Evolutionary conservation across 306 rosid species (phyloP).

Genomic region (barrel medic (Medicago truncatula)): DNA sequence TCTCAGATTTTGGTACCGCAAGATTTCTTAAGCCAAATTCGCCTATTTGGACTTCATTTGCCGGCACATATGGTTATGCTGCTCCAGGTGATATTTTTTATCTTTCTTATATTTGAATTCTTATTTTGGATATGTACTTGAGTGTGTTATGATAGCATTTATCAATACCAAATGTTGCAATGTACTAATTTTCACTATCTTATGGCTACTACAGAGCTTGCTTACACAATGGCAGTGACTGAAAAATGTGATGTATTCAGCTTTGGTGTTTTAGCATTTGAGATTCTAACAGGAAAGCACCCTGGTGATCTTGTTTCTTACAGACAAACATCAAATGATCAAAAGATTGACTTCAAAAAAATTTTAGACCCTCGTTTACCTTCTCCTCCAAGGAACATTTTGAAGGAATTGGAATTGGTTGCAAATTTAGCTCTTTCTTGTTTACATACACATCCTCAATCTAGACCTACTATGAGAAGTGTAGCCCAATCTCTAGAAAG

Average conservation of each 20-base stretch:
- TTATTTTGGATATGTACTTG: too few species aligned
- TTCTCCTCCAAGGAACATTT: conserved; percentile 9
- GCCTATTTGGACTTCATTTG: conserved; percentile 52
- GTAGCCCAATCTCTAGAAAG: conserved; percentile 36
- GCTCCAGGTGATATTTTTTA: conserved; percentile 49
- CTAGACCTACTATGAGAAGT: conserved; percentile 48
- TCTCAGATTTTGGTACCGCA: conserved; percentile 60
- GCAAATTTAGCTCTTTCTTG: conserved; percentile 38
- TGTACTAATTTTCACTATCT: not conserved
- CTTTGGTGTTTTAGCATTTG: conserved; percentile 48
- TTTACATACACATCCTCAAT: conserved; percentile 32
- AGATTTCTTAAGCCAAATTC: conserved; percentile 51
- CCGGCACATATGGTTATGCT: conserved; percentile 56
- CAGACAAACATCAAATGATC: conserved; percentile 22
- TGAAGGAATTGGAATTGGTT: conserved; percentile 35
- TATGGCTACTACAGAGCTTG: conserved; percentile 38
- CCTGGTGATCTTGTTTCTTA: conserved; percentile 51
- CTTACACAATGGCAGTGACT: conserved; percentile 45
- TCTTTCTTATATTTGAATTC: not conserved
- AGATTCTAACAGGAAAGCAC: conserved; percentile 45
- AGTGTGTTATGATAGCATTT: too few species aligned
- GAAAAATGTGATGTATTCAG: conserved; percentile 53
- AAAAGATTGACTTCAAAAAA: conserved; percentile 33
- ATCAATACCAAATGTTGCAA: not conserved
- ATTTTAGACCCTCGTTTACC: conserved; percentile 42